Base-by-base conservation (phyloP, 2,329 filamentous ascomycete genomes). In the Dactylellina cionopaga region DNA sequence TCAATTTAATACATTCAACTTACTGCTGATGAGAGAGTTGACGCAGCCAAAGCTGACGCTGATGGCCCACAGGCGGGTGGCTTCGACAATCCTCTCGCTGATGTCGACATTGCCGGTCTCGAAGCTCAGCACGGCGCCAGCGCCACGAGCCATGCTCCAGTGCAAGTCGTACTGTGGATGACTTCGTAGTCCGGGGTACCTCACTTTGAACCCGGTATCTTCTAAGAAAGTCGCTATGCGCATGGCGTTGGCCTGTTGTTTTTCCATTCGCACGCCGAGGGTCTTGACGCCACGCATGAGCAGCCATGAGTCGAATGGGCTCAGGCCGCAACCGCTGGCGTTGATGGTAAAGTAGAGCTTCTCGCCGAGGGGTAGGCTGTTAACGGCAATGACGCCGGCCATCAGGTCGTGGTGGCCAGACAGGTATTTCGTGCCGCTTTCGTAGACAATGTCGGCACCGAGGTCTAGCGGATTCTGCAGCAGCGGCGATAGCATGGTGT, bases 321-420 rank as follows among this genome's bases (percentile, higher is more conserved):
- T 90, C 5, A 99, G 85, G 7, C 95, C 95, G 79, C 95, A 98
- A 43, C 95, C 95, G 0, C 93, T 96, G 0, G 92, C 89, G 80
- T 99, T 99, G 85, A 99, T 97, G 65, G 92, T 94, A 82, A 97
- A 98, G 83, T 90, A 99, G 76, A 99, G 88, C 79, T 90, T 92
- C 78, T 99, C 92, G 47, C 90, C 93, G 25, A 99, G 83, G 2
- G 87, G 83, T 3, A 87, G 81, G 78, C 96, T 90, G 80, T 98
- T 98, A 80, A 93, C 88, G 19, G 93, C 95, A 75, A 99, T 90
- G 27, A 99, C 92, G 74, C 96, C 95, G 7, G 95, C 95, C 95
- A 99, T 99, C 79, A 99, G 90, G 80, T 99, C 96, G 84, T 99
- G 95, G 80, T 99, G 95, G 29, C 95, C 95, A 0, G 93, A 98